Evolutionary conservation across 768 basidiomycete species (phyloP), one percentile per base, ranked within the genome.

Genomic region (Hortiboletus campestris): DNA sequence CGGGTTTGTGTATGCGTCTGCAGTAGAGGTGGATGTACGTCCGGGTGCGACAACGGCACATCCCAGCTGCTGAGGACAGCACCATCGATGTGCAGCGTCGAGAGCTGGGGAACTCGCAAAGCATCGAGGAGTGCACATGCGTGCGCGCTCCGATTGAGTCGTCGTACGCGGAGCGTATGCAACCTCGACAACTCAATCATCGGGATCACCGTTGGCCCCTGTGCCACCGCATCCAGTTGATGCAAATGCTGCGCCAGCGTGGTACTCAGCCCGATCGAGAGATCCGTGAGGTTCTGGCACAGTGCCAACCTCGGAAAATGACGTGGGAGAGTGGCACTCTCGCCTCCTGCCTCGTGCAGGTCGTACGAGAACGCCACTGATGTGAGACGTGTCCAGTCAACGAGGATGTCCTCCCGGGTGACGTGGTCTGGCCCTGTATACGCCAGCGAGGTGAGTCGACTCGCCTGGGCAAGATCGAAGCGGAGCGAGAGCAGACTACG

Each of bases 381-480:
- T 2, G 67, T 69, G 32, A 68, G 67, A 6, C 51, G 65, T 22
- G 51, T 8, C 67, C 67, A 68, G 46, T 61, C 46, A 12, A 67
- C 55, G 22, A 60, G 38, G 22, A 68, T 59, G 6, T 68, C 58
- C 51, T 68, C 67, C 39, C 60, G 55, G 29, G 34, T 51, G 39
- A 56, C 59, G 16, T 56, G 63, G 19, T 63, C 65, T n/a, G 65
- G 67, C 3, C 65, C 65, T 9, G 67, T 65, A 47, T 63, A 68
- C 4, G 63, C 63, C 20, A 68, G 45, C 13, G 62, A 63, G 6
- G 47, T 59, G 35, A 68, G 67, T 19, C 12, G 60, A 13, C 3
- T 46, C 1, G 67, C 65, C 16, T 46, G 56, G 0, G 50, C 17
- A 28, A 68, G 63, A 45, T 69, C 65, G 22, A 68, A 56, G 19